Base-by-base conservation (phyloP, 768 basidiomycete species). In the Tephrocybe rancida region DNA sequence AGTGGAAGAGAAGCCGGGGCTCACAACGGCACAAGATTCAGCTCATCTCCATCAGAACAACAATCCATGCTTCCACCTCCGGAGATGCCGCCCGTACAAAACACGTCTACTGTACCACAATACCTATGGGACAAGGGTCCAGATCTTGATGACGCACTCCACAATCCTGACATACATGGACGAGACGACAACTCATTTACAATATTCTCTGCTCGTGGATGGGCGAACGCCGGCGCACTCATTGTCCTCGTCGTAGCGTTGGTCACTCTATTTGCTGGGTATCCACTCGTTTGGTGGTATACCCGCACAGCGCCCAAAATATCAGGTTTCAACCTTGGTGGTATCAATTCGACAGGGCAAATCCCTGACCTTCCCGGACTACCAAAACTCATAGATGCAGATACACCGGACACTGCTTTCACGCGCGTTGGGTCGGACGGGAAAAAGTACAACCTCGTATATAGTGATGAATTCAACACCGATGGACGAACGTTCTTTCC, bases 121-220 rank as follows among this genome's bases (percentile, higher is more conserved):
- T 88, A 84, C 64, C 63, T 86, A 61, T 92, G 88, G 87, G 91
- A 92, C 67, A 85, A 81, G 64, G 92, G 93, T 52, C 86, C 92
- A 8, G 93, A 95, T 66, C 77, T 89, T 16, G 95, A 97, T 73
- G 95, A 98, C 67, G 81, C 84, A 19, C 79, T 98, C 19, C 95
- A 98, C 69, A 90, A 92, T 74, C 92, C 85, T 41, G 90, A 92
- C 73, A 75, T 82, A n/a, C 77, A 86, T 48, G 82, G 81, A 2
- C 76, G 77, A 0, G 72, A 80, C 22, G 82, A 87, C 54, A 73
- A 73, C 47, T 76, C 80, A 6, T 90, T 88, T 54, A 84, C 86
- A 3, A 61, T 90, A 24, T 92, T 94, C 65, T 95, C 94, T 6
- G 70, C 77, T 7, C 80, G 95, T 69, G 96, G 96, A 1, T 88